Percentiles rank a stretch among this genome's conserved stretches.
These are phyloP conservation scores for Auriscalpium orientale DNA, from an alignment of 768 basidiomycete genomes.

Conservation along the genomic window DNA sequence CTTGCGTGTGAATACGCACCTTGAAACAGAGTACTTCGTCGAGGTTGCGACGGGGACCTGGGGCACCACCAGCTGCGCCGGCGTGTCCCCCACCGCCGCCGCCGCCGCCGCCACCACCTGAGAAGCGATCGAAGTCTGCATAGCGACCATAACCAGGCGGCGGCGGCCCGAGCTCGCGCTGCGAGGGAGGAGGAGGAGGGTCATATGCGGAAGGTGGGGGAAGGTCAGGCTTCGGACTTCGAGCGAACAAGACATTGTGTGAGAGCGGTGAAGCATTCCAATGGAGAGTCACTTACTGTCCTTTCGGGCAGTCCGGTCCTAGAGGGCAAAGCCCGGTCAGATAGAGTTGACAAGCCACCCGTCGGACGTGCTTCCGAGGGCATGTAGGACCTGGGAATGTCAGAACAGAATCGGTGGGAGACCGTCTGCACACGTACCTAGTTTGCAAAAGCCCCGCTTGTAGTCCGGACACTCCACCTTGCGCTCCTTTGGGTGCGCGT, in stretches of 20 bases:
- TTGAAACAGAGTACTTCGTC: constrained; percentile 87
- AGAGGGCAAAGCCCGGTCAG: constrained; percentile 89
- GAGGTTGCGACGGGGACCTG: constrained; percentile 56
- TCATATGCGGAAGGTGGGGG: constrained; percentile 72
- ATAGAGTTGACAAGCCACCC: constrained; percentile 86
- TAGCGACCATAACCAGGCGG: constrained; percentile 88
- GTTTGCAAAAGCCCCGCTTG: constrained; percentile 89
- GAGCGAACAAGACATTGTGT: constrained; percentile 10
- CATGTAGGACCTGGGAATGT: constrained; percentile 65
- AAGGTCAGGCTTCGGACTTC: constrained; percentile 69
- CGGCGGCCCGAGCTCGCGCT: constrained; percentile 80
- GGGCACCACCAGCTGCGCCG: constrained; percentile 10
- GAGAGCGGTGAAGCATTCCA: neutral
- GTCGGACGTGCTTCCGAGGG: constrained; percentile 86
- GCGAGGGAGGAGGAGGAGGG: constrained; percentile 65
- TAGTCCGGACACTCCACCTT: constrained; percentile 93
- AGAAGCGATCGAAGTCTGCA: constrained; percentile 60
- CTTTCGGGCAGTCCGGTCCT: constrained; percentile 79
- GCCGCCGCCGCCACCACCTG: constrained; percentile 28
- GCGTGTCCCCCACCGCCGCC: constrained; percentile 23
- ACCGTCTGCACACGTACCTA: constrained; percentile 49
- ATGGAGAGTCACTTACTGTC: constrained; percentile 59
- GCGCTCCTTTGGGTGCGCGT: constrained; percentile 90
- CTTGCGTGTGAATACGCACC: constrained; percentile 32
- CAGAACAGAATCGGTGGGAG: constrained; percentile 5